phyloP scores from a whole-genome alignment of 108 stramenopile genomes.

The Stephanodiscus minutulus region DNA sequence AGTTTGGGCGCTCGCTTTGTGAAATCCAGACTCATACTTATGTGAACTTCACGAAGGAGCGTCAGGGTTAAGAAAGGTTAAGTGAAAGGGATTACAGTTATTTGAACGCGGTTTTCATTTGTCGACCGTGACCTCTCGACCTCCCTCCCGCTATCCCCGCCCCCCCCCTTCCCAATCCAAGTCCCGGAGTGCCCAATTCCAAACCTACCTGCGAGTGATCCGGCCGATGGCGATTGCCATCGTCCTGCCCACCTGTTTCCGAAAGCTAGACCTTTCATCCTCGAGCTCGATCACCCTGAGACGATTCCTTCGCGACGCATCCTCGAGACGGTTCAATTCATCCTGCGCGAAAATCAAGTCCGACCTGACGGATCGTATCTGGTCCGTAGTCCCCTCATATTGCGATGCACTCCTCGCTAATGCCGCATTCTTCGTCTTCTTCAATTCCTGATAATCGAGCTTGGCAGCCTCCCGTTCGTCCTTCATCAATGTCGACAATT shows the following conservation, averaged over 20 bases:
- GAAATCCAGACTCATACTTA: too few species aligned
- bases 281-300: constrained; percentile 15
- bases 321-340: constrained; percentile 19
- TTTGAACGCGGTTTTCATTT: too few species aligned
- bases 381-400: constrained; percentile 25
- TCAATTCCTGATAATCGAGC: constrained; percentile 20
- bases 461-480: constrained; percentile 30
- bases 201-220: constrained; percentile 17
- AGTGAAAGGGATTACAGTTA: too few species aligned
- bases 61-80: too few species aligned
- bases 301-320: constrained; percentile 15
- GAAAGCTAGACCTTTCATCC: constrained; percentile 39
- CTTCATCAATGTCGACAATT: constrained; percentile 24
- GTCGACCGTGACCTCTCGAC: too few species aligned
- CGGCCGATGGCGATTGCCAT: constrained; percentile 16
- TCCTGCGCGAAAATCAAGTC: constrained; percentile 23
- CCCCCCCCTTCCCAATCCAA: too few species aligned
- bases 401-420: constrained; percentile 18
- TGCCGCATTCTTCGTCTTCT: constrained; percentile 22
- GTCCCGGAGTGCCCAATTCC: too few species aligned
- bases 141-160: too few species aligned
- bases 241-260: constrained; percentile 34
- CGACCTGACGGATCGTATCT: constrained; percentile 28
- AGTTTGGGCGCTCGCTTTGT: too few species aligned
- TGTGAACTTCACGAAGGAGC: too few species aligned